These are phyloP conservation scores for Picochlorum sp. DNA, from an alignment of 139 green algal species.

Conservation along the genomic window DNA sequence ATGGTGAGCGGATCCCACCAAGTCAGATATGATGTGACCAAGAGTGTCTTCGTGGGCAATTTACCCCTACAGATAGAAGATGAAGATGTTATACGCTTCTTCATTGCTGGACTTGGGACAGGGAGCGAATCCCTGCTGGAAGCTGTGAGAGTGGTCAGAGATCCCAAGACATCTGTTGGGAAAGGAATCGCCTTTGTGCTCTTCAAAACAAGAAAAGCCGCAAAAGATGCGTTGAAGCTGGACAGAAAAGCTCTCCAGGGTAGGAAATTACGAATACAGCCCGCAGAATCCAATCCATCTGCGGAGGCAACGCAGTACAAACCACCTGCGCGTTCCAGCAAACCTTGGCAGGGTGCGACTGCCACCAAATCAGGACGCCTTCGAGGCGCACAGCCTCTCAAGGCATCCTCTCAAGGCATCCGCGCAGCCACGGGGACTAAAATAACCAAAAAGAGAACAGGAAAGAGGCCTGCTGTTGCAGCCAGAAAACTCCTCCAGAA, in stretches of 20 bases:
- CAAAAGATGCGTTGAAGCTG: constrained; percentile 30
- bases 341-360: constrained; percentile 41
- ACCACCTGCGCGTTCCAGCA: background rate
- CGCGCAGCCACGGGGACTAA: background rate
- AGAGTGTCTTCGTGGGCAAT: constrained; percentile 83
- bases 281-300: constrained; percentile 2
- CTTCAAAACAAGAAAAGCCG: constrained; percentile 36
- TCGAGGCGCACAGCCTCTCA: background rate
- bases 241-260: constrained; percentile 28
- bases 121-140: constrained; percentile 38
- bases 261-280: constrained; percentile 33
- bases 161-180: constrained; percentile 50
- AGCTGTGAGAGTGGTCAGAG: constrained; percentile 76
- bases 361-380: constrained; percentile 36
- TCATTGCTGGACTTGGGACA: constrained; percentile 22
- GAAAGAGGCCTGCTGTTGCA: constrained; percentile 38
- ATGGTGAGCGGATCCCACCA: background rate
- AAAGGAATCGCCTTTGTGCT: constrained; percentile 75
- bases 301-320: background rate
- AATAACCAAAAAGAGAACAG: background rate
- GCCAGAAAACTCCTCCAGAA: constrained; percentile 28
- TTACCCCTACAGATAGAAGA: constrained; percentile 63
- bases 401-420: background rate
- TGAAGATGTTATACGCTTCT: constrained; percentile 54
- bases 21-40: constrained; percentile 57